Evolutionary conservation across 2,329 filamentous ascomycete genomes (phyloP).

Genomic region (Chaetomiaceae sp.): DNA sequence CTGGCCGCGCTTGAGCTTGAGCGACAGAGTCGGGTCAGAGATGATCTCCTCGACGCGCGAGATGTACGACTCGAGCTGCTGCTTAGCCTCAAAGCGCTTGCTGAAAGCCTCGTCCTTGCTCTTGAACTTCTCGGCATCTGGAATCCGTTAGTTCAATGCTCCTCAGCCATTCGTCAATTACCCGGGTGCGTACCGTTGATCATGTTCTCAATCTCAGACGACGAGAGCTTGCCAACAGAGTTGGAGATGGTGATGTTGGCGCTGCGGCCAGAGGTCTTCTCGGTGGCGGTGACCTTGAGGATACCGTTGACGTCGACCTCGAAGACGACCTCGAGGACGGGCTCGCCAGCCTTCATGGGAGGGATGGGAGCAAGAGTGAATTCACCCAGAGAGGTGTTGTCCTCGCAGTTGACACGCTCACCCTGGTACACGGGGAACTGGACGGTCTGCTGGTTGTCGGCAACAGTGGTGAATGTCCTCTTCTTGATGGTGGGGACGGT

Average conservation of each 20-base stretch:
- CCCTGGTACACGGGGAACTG: conserved; percentile 94
- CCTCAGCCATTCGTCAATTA: not conserved
- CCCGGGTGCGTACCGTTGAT: conserved; percentile 65
- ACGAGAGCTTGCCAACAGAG: conserved; percentile 97
- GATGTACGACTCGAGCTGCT: conserved; percentile 99
- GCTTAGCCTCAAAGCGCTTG: conserved; percentile 98
- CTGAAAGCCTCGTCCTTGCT: conserved; percentile 94
- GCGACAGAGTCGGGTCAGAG: conserved; percentile 88
- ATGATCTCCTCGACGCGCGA: conserved; percentile 98
- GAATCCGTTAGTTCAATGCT: conserved; percentile 4
- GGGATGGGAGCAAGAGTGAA: conserved; percentile 89
- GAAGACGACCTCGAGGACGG: conserved; percentile 95
- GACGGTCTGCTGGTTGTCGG: conserved; percentile 72
- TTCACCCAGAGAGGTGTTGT: conserved; percentile 96
- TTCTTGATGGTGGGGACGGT: conserved; percentile 81
- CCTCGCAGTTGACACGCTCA: conserved; percentile 95
- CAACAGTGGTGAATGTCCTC: conserved; percentile 83
- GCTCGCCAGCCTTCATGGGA: conserved; percentile 89
- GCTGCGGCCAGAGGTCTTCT: conserved; percentile 96
- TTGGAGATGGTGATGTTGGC: conserved; percentile 99
- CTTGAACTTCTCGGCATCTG: conserved; percentile 98
- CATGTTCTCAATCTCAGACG: conserved; percentile 95
- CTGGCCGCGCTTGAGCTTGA: conserved; percentile 98
- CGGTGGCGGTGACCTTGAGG: conserved; percentile 97
- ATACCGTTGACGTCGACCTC: conserved; percentile 99